Evolutionary conservation across 169 alveolate genomes (phyloP).

Genomic region (Eimeria falciformis): DNA sequence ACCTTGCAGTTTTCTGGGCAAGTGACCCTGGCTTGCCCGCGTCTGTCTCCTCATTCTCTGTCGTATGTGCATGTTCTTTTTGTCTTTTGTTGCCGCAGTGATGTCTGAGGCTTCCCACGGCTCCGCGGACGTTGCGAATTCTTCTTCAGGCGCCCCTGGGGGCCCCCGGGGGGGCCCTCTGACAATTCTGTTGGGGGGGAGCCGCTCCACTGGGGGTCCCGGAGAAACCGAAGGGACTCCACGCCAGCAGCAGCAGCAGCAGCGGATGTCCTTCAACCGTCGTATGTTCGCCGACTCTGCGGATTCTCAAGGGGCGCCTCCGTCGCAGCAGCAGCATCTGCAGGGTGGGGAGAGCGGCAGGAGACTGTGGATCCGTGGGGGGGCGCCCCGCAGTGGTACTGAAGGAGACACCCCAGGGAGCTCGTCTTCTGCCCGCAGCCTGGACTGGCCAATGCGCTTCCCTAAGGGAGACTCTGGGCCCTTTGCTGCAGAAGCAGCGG

Average conservation of each 20-base stretch:
- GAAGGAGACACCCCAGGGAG: constrained; percentile 42
- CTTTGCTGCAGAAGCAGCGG: neutral
- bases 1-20: too few species aligned
- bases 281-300: constrained; percentile 26
- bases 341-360: constrained; percentile 40
- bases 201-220: neutral
- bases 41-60: too few species aligned
- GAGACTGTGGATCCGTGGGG: constrained; percentile 20
- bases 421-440: constrained; percentile 7
- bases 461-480: neutral
- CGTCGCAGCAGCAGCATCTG: neutral
- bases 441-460: neutral
- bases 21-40: too few species aligned
- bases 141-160: neutral
- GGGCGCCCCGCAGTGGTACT: neutral
- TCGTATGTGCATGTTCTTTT: too few species aligned
- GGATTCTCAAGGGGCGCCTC: constrained; percentile 23
- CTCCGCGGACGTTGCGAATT: neutral
- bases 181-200: neutral
- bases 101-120: neutral
- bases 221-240: neutral
- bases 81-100: neutral
- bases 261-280: neutral
- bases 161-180: constrained; percentile 2
- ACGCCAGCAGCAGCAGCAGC: constrained; percentile 55